phyloP scores from a whole-genome alignment of 1,284 basidiomycete species.

The Rugiboletus extremiorientalis region DNA sequence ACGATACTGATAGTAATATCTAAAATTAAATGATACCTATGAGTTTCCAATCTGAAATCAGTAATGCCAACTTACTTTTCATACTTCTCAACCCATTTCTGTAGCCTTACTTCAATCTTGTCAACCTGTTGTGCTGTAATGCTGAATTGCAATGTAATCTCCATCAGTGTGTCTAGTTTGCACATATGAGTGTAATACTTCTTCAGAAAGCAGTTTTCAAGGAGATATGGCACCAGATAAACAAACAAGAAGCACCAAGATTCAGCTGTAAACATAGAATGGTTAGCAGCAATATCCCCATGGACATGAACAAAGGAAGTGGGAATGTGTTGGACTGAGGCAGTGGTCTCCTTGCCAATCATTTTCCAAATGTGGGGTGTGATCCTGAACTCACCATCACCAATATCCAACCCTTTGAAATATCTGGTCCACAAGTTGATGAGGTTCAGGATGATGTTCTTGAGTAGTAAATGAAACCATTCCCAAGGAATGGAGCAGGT shows the following conservation, averaged over 20 bases:
- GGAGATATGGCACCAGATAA: slow-evolving; percentile 2
- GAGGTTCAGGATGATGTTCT: slow-evolving; percentile 28
- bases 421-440: slow-evolving; percentile 32
- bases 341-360: slow-evolving; percentile 18
- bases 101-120: background rate
- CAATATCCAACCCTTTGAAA: slow-evolving; percentile 27
- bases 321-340: slow-evolving; percentile 5
- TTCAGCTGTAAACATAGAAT: slow-evolving; percentile 1
- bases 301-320: slow-evolving; percentile 4
- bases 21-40: too few relatives aligned
- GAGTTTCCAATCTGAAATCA: too few relatives aligned
- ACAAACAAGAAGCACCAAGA: slow-evolving; percentile 18
- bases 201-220: background rate
- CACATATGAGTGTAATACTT: slow-evolving; percentile 15
- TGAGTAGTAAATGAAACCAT: slow-evolving; percentile 33
- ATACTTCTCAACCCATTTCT: background rate
- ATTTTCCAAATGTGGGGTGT: slow-evolving; percentile 19
- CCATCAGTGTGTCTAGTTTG: slow-evolving; percentile 5
- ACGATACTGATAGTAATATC: background rate
- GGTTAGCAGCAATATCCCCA: background rate
- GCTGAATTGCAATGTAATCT: background rate
- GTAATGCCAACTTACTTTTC: background rate
- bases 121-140: background rate
- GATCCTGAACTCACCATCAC: slow-evolving; percentile 21
- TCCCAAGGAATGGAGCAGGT: slow-evolving; percentile 28